These are phyloP conservation scores for Trichoderma arundinaceum DNA, from an alignment of 2,329 filamentous ascomycete genomes.

Conservation along the genomic window DNA sequence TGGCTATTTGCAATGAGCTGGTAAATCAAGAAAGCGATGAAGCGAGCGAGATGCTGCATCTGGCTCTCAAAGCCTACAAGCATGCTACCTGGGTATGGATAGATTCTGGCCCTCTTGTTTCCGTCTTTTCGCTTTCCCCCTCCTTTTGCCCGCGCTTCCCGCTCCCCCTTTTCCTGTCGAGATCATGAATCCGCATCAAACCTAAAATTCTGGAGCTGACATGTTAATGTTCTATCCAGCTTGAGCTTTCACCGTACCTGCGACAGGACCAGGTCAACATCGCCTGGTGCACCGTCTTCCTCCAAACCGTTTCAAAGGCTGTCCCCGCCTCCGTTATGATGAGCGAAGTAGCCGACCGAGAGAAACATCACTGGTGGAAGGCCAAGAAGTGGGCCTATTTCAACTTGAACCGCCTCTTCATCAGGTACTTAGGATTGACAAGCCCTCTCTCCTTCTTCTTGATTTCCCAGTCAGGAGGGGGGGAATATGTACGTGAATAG, in stretches of 20 bases:
- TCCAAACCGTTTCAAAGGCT: constrained; percentile 85
- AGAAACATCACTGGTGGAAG: constrained; percentile 99
- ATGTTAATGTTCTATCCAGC: constrained; percentile 58
- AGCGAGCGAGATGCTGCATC: constrained; percentile 94
- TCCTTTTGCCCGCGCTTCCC: not conserved
- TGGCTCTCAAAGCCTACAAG: constrained; percentile 96
- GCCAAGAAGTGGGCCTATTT: constrained; percentile 99
- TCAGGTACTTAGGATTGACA: constrained; percentile 64
- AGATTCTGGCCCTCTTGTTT: constrained; percentile 13
- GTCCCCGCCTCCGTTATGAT: constrained; percentile 84
- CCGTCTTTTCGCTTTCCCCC: not conserved
- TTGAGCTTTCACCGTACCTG: constrained; percentile 81
- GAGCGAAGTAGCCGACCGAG: constrained; percentile 80
- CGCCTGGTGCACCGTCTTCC: constrained; percentile 94
- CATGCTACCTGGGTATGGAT: constrained; percentile 85
- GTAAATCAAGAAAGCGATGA: constrained; percentile 91
- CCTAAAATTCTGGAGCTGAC: not conserved
- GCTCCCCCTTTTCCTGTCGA: not conserved
- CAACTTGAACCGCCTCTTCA: constrained; percentile 93
- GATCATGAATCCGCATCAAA: not conserved
- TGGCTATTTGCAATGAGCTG: constrained; percentile 85
- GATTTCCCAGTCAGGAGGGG: not conserved
- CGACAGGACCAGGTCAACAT: constrained; percentile 84
- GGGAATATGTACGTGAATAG: not conserved
- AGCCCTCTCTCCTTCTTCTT: not conserved